Evolutionary conservation across 345 rosid genomes (phyloP).

Genomic region (Pistacia integerrima): DNA sequence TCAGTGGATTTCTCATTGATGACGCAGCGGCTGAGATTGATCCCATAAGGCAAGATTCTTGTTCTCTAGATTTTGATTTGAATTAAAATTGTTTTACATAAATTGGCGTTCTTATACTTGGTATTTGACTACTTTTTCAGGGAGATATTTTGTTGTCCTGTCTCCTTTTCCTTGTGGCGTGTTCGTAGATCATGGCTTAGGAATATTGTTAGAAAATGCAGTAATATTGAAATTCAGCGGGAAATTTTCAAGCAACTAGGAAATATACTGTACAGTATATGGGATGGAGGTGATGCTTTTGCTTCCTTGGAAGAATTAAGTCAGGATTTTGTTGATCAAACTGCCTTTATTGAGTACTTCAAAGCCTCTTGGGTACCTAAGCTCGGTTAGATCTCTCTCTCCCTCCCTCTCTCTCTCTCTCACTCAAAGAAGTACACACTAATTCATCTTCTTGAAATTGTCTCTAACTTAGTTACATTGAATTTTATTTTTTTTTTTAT

Average conservation of each 20-base stretch:
- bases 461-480: slow-evolving; percentile 5
- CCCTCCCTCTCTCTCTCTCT: slow-evolving; percentile 12
- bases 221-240: slow-evolving; percentile 64
- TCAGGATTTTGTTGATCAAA: slow-evolving; percentile 82
- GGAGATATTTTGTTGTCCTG: slow-evolving; percentile 78
- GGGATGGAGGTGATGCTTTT: slow-evolving; percentile 58
- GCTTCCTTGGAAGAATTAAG: slow-evolving; percentile 61
- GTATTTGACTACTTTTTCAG: slow-evolving; percentile 41
- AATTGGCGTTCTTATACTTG: slow-evolving; percentile 17
- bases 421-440: background rate
- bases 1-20: slow-evolving; percentile 79
- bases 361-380: slow-evolving; percentile 86
- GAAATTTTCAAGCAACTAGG: slow-evolving; percentile 84
- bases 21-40: slow-evolving; percentile 89
- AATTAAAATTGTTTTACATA: background rate
- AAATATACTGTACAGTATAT: slow-evolving; percentile 60
- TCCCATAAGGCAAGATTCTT: slow-evolving; percentile 64
- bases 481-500: too few relatives aligned
- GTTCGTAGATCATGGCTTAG: slow-evolving; percentile 94
- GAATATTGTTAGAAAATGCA: slow-evolving; percentile 75
- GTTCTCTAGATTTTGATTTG: slow-evolving; percentile 18
- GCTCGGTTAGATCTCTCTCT: slow-evolving; percentile 61
- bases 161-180: slow-evolving; percentile 88
- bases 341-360: slow-evolving; percentile 74
- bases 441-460: background rate